These are phyloP conservation scores for Nannizzia gypsea DNA, from an alignment of 2,329 filamentous ascomycete genomes.

Conservation along the genomic window DNA sequence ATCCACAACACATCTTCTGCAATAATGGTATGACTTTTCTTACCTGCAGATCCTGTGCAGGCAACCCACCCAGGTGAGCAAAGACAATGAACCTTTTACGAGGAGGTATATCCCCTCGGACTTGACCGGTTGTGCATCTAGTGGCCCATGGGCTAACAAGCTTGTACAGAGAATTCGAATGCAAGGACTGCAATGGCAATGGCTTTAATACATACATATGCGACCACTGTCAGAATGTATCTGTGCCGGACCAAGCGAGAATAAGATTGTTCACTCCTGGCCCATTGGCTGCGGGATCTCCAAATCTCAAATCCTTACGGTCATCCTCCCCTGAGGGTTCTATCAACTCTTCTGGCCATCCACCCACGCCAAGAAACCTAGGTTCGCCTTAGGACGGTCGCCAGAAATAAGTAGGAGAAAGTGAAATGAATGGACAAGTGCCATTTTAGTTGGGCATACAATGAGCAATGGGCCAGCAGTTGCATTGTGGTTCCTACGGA, in stretches of 20 bases:
- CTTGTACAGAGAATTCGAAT: constrained; percentile 3
- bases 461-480: not conserved
- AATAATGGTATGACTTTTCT: constrained; percentile 24
- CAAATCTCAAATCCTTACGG: not conserved
- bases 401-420: not conserved
- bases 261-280: not conserved
- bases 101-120: too few species aligned
- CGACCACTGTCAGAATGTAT: constrained; percentile 5
- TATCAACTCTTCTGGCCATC: not conserved
- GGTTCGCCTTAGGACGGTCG: not conserved
- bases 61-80: constrained; percentile 30
- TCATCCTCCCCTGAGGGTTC: not conserved
- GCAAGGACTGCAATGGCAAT: constrained; percentile 10
- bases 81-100: too few species aligned
- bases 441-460: not conserved
- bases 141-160: too few species aligned
- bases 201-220: constrained; percentile 9
- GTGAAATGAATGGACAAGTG: not conserved
- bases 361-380: not conserved
- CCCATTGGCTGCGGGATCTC: not conserved
- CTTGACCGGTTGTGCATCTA: too few species aligned
- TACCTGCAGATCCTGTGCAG: constrained; percentile 28
- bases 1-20: constrained; percentile 25
- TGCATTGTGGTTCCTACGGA: too few species aligned
- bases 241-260: not conserved